Evolutionary conservation across 2,329 filamentous ascomycete genomes (phyloP).

Genomic region (Beauveria asiatica): DNA sequence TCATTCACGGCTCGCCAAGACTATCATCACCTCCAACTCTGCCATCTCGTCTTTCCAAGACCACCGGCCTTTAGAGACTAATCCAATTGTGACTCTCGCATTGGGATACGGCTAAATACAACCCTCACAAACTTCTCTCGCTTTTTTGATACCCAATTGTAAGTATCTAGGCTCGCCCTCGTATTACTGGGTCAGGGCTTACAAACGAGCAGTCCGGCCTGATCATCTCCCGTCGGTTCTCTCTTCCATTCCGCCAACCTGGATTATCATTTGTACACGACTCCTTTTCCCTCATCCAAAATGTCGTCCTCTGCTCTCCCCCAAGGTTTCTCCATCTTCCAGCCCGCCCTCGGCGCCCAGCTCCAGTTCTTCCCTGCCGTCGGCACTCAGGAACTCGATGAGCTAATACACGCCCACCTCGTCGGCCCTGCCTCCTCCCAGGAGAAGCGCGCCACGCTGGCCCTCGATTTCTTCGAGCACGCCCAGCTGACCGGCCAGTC

Average conservation of each 20-base stretch:
- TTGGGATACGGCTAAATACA: background rate
- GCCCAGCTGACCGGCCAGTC: slow-evolving; percentile 44
- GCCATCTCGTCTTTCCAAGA: background rate
- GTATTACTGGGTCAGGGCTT: background rate
- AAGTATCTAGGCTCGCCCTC: background rate
- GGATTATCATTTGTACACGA: background rate
- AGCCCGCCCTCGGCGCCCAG: slow-evolving; percentile 46
- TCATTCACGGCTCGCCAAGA: background rate
- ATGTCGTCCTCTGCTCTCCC: slow-evolving; percentile 24
- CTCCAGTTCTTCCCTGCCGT: slow-evolving; percentile 61
- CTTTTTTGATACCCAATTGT: background rate
- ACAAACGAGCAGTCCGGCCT: slow-evolving; percentile 9
- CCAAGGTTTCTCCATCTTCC: slow-evolving; percentile 51
- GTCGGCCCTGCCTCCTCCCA: slow-evolving; percentile 42
- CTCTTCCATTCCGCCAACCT: background rate
- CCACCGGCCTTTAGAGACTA: background rate
- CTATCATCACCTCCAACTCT: background rate
- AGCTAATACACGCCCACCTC: slow-evolving; percentile 50
- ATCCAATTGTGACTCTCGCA: background rate
- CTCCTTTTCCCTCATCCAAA: background rate
- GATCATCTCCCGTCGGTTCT: background rate
- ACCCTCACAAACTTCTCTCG: background rate
- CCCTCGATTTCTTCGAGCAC: slow-evolving; percentile 52
- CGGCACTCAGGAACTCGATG: slow-evolving; percentile 51
- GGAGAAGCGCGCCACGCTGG: slow-evolving; percentile 50